A percentile compares a stretch with the other conserved stretches of the same genome.
Evolutionary conservation across 2,329 filamentous ascomycete species (phyloP).

Genomic region (Penicillium hesseltinei): DNA sequence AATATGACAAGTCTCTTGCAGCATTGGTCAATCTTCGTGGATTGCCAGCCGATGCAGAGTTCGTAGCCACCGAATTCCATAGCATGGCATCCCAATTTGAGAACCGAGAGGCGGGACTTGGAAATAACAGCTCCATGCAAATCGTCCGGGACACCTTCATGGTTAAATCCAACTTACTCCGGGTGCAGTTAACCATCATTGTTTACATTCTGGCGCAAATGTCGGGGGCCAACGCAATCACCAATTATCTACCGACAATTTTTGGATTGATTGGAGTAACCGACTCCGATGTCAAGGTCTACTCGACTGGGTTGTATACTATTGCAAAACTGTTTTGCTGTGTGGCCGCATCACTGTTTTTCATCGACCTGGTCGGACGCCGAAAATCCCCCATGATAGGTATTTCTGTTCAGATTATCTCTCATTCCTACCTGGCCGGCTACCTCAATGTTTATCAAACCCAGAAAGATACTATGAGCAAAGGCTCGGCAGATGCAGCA

Average conservation of each 20-base stretch:
- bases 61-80: background rate
- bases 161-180: slow-evolving; percentile 39
- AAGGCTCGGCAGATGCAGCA: slow-evolving; percentile 34
- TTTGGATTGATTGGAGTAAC: slow-evolving; percentile 39
- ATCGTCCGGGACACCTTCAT: slow-evolving; percentile 38
- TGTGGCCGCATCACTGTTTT: slow-evolving; percentile 45
- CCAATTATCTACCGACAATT: slow-evolving; percentile 45
- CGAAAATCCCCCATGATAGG: slow-evolving; percentile 41
- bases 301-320: slow-evolving; percentile 45
- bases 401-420: slow-evolving; percentile 40
- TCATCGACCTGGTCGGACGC: slow-evolving; percentile 46
- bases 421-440: slow-evolving; percentile 43
- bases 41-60: slow-evolving; percentile 23
- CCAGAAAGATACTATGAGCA: background rate
- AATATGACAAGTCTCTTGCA: slow-evolving; percentile 27
- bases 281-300: slow-evolving; percentile 32
- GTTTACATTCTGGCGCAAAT: slow-evolving; percentile 44
- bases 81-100: background rate
- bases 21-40: slow-evolving; percentile 27
- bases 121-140: background rate
- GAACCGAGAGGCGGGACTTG: background rate
- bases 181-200: slow-evolving; percentile 38
- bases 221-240: slow-evolving; percentile 46
- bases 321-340: slow-evolving; percentile 45
- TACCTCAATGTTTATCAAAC: slow-evolving; percentile 36